Conservation (phyloP, 2,329 filamentous ascomycete genomes). For the Aaosphaeria pasadenensis region DNA sequence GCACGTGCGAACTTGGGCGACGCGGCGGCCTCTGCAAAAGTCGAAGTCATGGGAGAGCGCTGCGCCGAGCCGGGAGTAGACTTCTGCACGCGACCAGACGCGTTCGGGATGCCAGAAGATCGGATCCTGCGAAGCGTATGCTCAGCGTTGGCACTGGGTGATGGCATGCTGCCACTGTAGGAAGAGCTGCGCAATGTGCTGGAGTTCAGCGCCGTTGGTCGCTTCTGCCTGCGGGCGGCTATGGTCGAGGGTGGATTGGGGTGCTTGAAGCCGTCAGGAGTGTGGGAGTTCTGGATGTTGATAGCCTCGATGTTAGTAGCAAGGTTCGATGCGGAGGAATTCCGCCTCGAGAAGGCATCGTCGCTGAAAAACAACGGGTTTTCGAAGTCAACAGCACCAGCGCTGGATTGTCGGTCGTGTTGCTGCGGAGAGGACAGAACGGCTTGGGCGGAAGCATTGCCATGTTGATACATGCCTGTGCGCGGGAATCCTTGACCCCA, state of each 20-base stretch:
- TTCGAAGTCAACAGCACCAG: slow-evolving; percentile 30
- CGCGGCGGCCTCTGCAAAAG: slow-evolving; percentile 47
- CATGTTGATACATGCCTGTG: slow-evolving; percentile 33
- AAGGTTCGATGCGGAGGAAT: slow-evolving; percentile 38
- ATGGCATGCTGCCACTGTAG: slow-evolving; percentile 39
- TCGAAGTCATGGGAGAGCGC: slow-evolving; percentile 46
- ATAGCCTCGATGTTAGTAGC: slow-evolving; percentile 39
- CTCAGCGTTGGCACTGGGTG: slow-evolving; percentile 37
- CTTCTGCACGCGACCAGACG: slow-evolving; percentile 47
- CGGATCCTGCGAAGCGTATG: slow-evolving; percentile 47
- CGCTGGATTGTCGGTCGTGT: slow-evolving; percentile 23
- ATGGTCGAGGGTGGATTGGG: slow-evolving; percentile 39
- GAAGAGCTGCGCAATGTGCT: slow-evolving; percentile 42
- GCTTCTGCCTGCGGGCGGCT: slow-evolving; percentile 40
- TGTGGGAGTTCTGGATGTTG: slow-evolving; percentile 30
- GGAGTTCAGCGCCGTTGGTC: slow-evolving; percentile 38
- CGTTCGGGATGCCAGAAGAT: slow-evolving; percentile 45
- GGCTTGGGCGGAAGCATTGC: slow-evolving; percentile 34
- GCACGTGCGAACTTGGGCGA: slow-evolving; percentile 45
- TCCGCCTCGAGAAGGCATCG: slow-evolving; percentile 31
- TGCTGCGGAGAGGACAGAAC: slow-evolving; percentile 33
- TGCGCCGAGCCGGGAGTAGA: slow-evolving; percentile 44
- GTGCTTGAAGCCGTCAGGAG: slow-evolving; percentile 36
- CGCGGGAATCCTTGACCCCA: slow-evolving; percentile 27
- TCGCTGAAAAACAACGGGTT: slow-evolving; percentile 26